Conservation (phyloP, 306 rosid species). For the Prinsepia uniflora region DNA sequence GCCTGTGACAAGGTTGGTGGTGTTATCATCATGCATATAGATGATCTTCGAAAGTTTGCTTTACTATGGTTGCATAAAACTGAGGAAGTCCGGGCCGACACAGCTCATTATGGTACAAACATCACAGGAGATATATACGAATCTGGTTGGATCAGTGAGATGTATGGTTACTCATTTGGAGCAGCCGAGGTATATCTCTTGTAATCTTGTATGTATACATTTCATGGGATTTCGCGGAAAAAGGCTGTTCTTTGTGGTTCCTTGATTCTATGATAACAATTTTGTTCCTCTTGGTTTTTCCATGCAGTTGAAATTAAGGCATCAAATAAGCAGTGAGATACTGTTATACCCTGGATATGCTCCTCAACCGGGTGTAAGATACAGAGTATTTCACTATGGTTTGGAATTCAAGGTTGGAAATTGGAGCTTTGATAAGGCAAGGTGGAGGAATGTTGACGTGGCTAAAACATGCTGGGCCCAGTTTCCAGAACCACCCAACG, state of each 20-base stretch:
- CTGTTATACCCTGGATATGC: slow-evolving; percentile 83
- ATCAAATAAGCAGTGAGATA: slow-evolving; percentile 53
- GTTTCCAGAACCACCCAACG: slow-evolving; percentile 79
- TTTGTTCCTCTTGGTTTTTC: slow-evolving; percentile 7
- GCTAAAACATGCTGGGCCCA: slow-evolving; percentile 79
- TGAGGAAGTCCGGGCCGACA: slow-evolving; percentile 96
- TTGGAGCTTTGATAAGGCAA: slow-evolving; percentile 98
- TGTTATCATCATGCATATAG: slow-evolving; percentile 94
- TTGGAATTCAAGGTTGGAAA: slow-evolving; percentile 77
- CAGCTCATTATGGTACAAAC: slow-evolving; percentile 87
- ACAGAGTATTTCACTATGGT: slow-evolving; percentile 95
- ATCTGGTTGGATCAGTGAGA: slow-evolving; percentile 99
- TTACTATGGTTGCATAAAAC: slow-evolving; percentile 93
- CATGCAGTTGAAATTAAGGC: slow-evolving; percentile 76
- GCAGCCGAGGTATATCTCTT: slow-evolving; percentile 84
- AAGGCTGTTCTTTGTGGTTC: not conserved
- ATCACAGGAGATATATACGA: slow-evolving; percentile 88
- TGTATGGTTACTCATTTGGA: slow-evolving; percentile 97
- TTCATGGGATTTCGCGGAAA: not conserved
- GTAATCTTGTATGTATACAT: slow-evolving; percentile 11
- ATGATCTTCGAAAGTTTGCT: slow-evolving; percentile 82
- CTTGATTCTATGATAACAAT: slow-evolving; percentile 12
- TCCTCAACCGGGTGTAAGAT: slow-evolving; percentile 65
- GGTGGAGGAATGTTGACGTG: slow-evolving; percentile 65
- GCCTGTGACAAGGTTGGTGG: slow-evolving; percentile 99